phyloP scores from a whole-genome alignment of 2,329 filamentous ascomycete genomes.

The Sodiomyces alkalinus region DNA sequence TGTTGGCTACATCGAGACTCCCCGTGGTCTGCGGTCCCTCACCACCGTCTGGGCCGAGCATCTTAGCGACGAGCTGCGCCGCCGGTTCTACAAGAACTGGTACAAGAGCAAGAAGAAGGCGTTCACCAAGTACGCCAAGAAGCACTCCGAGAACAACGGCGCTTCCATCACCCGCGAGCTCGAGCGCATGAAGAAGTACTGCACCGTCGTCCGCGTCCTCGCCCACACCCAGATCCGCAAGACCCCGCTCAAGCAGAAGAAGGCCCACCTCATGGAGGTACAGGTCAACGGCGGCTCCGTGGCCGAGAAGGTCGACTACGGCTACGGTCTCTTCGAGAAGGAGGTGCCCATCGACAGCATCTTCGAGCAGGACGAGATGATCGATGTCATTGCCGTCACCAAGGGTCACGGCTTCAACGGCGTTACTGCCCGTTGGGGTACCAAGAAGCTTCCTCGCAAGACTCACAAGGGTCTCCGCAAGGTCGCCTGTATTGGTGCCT shows the following conservation, averaged over 20 bases:
- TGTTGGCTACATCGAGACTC: conserved; percentile 99
- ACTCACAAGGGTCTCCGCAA: conserved; percentile 99
- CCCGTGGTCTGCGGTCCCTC: conserved; percentile 96
- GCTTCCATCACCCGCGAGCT: conserved; percentile 89
- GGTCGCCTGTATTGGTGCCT: conserved; percentile 99
- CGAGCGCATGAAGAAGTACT: conserved; percentile 99
- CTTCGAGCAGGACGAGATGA: conserved; percentile 99
- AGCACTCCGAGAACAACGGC: conserved; percentile 89
- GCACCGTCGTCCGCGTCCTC: conserved; percentile 96
- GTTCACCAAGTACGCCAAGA: conserved; percentile 99
- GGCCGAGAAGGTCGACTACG: conserved; percentile 94
- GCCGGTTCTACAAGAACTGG: conserved; percentile 99
- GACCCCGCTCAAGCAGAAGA: conserved; percentile 99
- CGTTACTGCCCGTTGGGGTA: conserved; percentile 97
- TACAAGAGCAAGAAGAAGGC: conserved; percentile 99
- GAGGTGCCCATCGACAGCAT: conserved; percentile 80
- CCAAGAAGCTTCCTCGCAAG: conserved; percentile 99
- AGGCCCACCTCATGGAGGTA: conserved; percentile 99
- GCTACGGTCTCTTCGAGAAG: conserved; percentile 97
- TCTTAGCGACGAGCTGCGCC: conserved; percentile 95
- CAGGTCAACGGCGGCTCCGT: conserved; percentile 97
- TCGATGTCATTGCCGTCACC: conserved; percentile 97
- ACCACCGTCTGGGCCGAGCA: conserved; percentile 99
- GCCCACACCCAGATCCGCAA: conserved; percentile 99
- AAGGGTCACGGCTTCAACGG: conserved; percentile 98